Base-by-base conservation (phyloP, 73 alveolate species). In the Tetrahymena malaccensis region DNA sequence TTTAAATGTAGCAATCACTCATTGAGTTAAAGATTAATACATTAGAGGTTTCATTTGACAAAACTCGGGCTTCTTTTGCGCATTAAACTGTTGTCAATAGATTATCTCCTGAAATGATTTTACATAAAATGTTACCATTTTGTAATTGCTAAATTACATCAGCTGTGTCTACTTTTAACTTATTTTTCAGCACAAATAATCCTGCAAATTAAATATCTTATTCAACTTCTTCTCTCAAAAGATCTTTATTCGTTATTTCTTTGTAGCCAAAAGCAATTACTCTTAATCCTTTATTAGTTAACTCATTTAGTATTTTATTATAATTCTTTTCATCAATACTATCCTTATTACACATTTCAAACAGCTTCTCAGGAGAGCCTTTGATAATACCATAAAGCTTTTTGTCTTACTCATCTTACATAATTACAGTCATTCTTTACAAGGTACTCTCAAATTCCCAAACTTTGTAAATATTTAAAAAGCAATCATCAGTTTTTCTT, bases 81-180 rank as follows among this genome's bases (percentile, higher is more conserved):
- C 97, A 97, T 89, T 96, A 97, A 56, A 97, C 97, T 16, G 99
- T 97, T 15, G 99, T 97, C 93, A 97, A 95, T 33, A 97, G 97
- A 96, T 97, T 97, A 94, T 97, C 99, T 94, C 99, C 99, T 33
- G 99, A 96, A 5, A 97, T 97, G 94, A 97, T 95, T 96, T 95
- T 97, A 56, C 96, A 94, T 94, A 96, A 94, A 27, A 96, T 31
- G 37, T 35, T 34, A n/a, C 96, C 84, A 33, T 96, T 85, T 16
- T 85, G 57, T 70, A 96, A 96, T 35, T 94, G 58, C 93, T 96
- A 95, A 22, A 96, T 97, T 56, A 96, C 98, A 19, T 96, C 70
- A 40, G 94, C 84, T 43, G 99, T 97, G 34, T 96, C 98, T 43
- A 27, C 89, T 95, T 97, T 97, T 94, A 97, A 95, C 96, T 95